Percentiles rank a stretch among this genome's conserved stretches.
These are phyloP conservation scores for Trebouxia gelatinosa DNA, from an alignment of 163 green algal species.

Conservation along the genomic window DNA sequence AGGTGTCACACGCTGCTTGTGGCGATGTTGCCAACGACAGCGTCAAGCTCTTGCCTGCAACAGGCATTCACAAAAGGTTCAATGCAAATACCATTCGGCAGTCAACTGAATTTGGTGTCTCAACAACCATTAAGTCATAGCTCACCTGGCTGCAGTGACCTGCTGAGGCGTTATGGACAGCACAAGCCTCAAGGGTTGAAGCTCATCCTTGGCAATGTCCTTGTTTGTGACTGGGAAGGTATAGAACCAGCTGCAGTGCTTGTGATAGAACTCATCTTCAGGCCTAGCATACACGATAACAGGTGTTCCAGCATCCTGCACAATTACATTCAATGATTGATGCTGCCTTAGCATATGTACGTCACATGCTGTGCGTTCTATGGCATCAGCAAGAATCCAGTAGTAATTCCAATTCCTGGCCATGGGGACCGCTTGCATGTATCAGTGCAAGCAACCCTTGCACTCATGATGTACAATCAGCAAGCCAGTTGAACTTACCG, in stretches of 20 bases:
- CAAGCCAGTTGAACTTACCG: too few species aligned
- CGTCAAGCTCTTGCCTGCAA: slow-evolving; percentile 30
- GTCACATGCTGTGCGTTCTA: too few species aligned
- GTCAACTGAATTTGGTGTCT: not conserved
- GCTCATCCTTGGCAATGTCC: slow-evolving; percentile 60
- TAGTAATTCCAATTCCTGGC: too few species aligned
- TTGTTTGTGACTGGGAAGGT: slow-evolving; percentile 62
- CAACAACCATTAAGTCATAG: not conserved
- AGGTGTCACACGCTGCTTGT: not conserved
- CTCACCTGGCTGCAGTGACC: slow-evolving; percentile 41
- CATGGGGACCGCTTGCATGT: not conserved
- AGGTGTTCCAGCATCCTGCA: too few species aligned
- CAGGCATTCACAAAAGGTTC: too few species aligned
- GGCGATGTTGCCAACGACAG: slow-evolving; percentile 28
- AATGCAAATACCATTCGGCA: too few species aligned
- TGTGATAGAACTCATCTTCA: slow-evolving; percentile 88
- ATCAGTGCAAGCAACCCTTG: not conserved
- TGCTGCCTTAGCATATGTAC: too few species aligned
- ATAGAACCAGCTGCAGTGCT: slow-evolving; percentile 61
- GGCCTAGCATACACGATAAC: slow-evolving; percentile 73
- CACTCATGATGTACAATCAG: not conserved
- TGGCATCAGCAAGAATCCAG: too few species aligned
- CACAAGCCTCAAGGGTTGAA: slow-evolving; percentile 66
- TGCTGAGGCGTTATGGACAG: slow-evolving; percentile 58
- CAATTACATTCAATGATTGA: too few species aligned